A percentile compares a stretch with the other conserved stretches of the same genome.
Conservation (phyloP, 2,329 filamentous ascomycete species). For the Aureobasidium sp. region DNA sequence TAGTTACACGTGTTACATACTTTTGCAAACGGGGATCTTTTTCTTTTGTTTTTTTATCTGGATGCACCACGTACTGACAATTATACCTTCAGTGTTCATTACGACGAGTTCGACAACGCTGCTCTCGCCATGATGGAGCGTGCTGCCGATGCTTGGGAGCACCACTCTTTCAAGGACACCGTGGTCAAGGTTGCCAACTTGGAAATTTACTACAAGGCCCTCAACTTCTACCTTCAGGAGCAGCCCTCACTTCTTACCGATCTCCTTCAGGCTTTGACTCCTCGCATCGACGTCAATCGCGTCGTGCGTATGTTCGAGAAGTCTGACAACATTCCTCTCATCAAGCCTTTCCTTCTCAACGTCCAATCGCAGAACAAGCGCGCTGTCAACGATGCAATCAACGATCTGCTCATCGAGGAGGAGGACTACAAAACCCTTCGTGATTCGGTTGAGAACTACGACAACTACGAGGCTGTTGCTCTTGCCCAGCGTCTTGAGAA, state of each 20-base stretch:
- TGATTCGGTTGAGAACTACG: constrained; percentile 96
- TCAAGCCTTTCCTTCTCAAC: constrained; percentile 96
- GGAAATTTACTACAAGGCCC: constrained; percentile 95
- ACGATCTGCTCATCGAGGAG: constrained; percentile 94
- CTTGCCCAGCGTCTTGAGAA: constrained; percentile 89
- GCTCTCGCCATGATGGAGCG: constrained; percentile 97
- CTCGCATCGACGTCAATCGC: constrained; percentile 93
- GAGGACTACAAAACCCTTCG: constrained; percentile 98
- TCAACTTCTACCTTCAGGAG: constrained; percentile 96
- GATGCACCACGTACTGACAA: neutral
- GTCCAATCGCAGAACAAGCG: constrained; percentile 98
- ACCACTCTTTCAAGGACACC: constrained; percentile 99
- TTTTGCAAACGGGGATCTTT: no score
- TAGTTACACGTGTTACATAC: no score
- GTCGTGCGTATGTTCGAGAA: constrained; percentile 99
- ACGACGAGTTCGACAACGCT: constrained; percentile 97
- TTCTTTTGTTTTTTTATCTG: no score
- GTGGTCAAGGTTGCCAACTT: constrained; percentile 95
- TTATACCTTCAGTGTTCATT: constrained; percentile 55
- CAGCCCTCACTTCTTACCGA: constrained; percentile 95
- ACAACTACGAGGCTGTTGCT: constrained; percentile 96
- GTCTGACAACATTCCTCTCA: constrained; percentile 93
- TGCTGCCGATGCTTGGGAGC: constrained; percentile 95
- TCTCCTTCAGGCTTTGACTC: constrained; percentile 80
- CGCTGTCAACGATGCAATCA: constrained; percentile 94